phyloP scores from a whole-genome alignment of 1,284 basidiomycete species.

The Afroboletus lepidellus region DNA sequence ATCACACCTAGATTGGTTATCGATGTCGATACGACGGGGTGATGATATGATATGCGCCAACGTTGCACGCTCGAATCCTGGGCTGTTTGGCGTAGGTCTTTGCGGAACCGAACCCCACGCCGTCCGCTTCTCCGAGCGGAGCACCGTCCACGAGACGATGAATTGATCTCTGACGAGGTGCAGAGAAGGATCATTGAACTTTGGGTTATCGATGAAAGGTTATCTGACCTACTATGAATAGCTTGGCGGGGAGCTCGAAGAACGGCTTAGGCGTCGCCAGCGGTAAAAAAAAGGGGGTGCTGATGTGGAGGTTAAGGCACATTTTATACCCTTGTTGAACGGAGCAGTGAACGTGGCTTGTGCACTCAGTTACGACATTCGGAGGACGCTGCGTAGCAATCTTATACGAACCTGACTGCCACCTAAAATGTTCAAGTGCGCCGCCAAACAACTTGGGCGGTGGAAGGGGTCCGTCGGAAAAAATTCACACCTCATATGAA shows the following conservation, averaged over 20 bases:
- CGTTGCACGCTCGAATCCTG: background rate
- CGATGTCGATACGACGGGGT: conserved; percentile 30
- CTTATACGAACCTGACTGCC: background rate
- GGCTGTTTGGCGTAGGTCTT: background rate
- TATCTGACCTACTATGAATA: conserved; percentile 26
- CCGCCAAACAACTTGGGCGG: background rate
- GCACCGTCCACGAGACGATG: background rate
- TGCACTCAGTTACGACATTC: background rate
- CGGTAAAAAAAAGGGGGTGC: conserved; percentile 1
- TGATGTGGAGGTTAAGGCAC: conserved; percentile 8
- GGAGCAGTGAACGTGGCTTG: background rate
- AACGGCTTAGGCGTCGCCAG: conserved; percentile 9
- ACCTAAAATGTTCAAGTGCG: background rate
- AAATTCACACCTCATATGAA: background rate
- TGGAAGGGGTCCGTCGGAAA: too few species aligned
- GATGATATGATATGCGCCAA: conserved; percentile 13
- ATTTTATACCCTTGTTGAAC: conserved; percentile 14
- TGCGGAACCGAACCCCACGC: background rate
- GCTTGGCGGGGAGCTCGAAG: conserved; percentile 15
- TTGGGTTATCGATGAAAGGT: conserved; percentile 22
- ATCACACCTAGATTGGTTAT: conserved; percentile 29
- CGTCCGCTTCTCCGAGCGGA: background rate
- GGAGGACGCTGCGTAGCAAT: background rate
- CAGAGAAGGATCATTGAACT: conserved; percentile 1
- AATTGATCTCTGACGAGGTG: background rate